phyloP scores from a whole-genome alignment of 768 basidiomycete genomes.

The Cyathus striatus region DNA sequence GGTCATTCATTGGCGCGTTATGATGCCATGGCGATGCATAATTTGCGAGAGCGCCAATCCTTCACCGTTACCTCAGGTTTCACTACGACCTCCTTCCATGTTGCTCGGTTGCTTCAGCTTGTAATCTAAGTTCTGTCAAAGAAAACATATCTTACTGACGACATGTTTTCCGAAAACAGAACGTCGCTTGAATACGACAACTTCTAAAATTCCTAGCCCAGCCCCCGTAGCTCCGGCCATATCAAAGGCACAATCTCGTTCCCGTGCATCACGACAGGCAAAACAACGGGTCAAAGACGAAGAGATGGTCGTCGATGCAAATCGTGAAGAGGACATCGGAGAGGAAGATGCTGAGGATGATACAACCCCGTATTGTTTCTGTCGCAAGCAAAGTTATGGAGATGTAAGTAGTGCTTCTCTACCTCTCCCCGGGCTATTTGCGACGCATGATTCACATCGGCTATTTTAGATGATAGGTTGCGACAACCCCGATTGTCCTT shows the following conservation, averaged over 20 bases:
- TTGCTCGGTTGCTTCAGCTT: background rate
- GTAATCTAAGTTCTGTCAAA: background rate
- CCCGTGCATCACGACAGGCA: conserved; percentile 29
- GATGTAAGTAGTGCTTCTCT: conserved; percentile 24
- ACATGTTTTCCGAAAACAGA: conserved; percentile 15
- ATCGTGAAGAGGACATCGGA: conserved; percentile 14
- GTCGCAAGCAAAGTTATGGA: conserved; percentile 32
- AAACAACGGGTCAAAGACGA: conserved; percentile 8
- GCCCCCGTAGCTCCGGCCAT: conserved; percentile 15
- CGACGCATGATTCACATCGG: background rate
- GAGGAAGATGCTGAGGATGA: conserved; percentile 24
- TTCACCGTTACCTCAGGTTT: too few relatives aligned
- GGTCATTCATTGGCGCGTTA: too few relatives aligned
- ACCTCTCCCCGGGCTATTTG: background rate
- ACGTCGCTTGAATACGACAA: conserved; percentile 24
- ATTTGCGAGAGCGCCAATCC: too few relatives aligned
- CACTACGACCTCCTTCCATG: too few relatives aligned
- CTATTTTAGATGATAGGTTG: conserved; percentile 44
- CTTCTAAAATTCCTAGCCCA: conserved; percentile 33
- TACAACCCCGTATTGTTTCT: conserved; percentile 35
- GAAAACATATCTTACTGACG: background rate
- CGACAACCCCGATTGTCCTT: conserved; percentile 43
- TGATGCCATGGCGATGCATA: too few relatives aligned
- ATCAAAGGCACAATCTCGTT: conserved; percentile 21
- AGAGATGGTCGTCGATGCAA: conserved; percentile 8